Conservation (phyloP, 331 rosid genomes). For the Phaseolus coccineus region DNA sequence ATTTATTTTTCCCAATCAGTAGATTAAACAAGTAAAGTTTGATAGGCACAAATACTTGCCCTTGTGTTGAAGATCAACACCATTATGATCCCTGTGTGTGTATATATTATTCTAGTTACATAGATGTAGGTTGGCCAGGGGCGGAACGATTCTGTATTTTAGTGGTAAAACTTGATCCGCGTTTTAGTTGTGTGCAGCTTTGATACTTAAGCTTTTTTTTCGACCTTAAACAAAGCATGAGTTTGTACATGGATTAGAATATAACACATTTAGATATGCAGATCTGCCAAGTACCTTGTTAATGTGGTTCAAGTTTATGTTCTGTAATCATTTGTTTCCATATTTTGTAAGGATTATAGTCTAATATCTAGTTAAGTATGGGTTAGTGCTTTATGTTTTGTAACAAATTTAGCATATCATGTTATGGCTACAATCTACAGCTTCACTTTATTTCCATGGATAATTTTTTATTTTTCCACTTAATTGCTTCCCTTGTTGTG, state of each 20-base stretch:
- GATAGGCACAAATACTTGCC: slow-evolving; percentile 8
- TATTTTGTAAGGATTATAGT: background rate
- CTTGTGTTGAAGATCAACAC: slow-evolving; percentile 4
- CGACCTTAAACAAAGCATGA: background rate
- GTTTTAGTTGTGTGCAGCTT: slow-evolving; percentile 18
- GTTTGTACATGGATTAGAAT: slow-evolving; percentile 1
- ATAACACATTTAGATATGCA: slow-evolving; percentile 13
- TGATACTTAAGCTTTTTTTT: slow-evolving; percentile 1
- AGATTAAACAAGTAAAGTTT: slow-evolving; percentile 27
- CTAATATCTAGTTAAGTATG: background rate
- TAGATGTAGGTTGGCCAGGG: background rate
- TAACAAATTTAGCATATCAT: background rate
- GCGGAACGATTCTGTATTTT: background rate
- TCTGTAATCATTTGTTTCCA: background rate
- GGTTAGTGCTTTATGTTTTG: background rate
- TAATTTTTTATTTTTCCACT: background rate
- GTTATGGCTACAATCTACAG: background rate
- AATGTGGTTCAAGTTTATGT: background rate
- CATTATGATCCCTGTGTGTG: too few relatives aligned
- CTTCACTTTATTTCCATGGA: background rate
- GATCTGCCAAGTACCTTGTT: slow-evolving; percentile 4
- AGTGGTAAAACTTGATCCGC: background rate
- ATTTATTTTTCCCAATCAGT: slow-evolving; percentile 12
- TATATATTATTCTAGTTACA: background rate
- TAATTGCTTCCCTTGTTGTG: background rate